Evolutionary conservation across 768 basidiomycete genomes (phyloP), one percentile per base, ranked within the genome.

Genomic region (Suillus cothurnatus): DNA sequence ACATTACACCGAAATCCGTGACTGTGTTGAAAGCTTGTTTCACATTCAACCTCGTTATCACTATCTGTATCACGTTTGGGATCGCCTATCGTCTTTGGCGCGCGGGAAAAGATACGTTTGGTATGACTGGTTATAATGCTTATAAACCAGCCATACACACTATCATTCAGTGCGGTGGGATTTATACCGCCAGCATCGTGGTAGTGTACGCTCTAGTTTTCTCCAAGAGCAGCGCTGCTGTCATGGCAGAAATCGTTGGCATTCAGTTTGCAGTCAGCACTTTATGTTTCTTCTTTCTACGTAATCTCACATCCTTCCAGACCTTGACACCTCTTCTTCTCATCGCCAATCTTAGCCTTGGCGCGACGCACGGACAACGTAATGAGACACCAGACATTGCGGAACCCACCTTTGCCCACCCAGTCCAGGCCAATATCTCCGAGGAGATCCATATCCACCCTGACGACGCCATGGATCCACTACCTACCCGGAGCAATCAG

Each of bases 161-260:
- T 23, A 61, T 71, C 57, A 61, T 71, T 17, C 70, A 71, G 43
- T 71, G 67, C n/a, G 70, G 70, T 23, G 70, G 43, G 1, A 34
- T 70, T 12, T 68, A 64, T 38, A 64, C 70, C 3, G 57, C 36
- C 6, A 59, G 64, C 41, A 70, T 70, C 3, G 28, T 70, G 17
- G 62, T 70, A 12, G n/a, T 67, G 17, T 58, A 66, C 56, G 49
- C 32, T 15, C 21, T 71, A 28, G 26, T 62, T 21, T n/a, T 63
- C 4, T 38, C 39, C n/a, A 26, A 62, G 2, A 66, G 31, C 43
- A 28, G 23, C 11, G 50, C 36, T 19, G 57, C 47, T 17, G 14
- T 61, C 26, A 23, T 52, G 36, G 62, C 61, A 17, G 36, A 64
- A 6, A 49, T 64, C 49, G 61, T 65, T 32, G 65, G 50, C 3